These are phyloP conservation scores for Prunus mongolica DNA, from an alignment of 306 rosid species.

Conservation along the genomic window DNA sequence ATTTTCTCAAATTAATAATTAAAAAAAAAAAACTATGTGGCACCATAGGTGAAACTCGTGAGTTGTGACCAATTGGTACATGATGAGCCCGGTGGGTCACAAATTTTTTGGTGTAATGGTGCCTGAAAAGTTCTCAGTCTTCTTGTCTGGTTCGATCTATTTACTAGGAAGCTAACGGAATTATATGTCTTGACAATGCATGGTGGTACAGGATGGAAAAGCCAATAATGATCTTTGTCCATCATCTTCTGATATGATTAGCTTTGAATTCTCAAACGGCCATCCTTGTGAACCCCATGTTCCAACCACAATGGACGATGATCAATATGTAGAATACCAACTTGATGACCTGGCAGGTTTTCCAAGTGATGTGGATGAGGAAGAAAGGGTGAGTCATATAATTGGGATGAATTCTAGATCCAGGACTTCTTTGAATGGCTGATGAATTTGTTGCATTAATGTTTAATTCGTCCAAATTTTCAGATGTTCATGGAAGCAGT, in stretches of 20 bases:
- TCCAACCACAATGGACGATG: constrained; percentile 61
- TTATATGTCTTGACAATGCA: background rate
- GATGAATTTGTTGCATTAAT: background rate
- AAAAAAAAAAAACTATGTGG: background rate
- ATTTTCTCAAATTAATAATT: background rate
- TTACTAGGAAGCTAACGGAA: background rate
- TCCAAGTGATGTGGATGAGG: constrained; percentile 64
- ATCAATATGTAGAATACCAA: constrained; percentile 75
- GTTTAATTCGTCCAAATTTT: constrained; percentile 13
- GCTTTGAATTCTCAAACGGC: constrained; percentile 79
- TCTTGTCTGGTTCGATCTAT: background rate
- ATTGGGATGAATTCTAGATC: background rate
- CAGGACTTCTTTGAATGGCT: constrained; percentile 4
- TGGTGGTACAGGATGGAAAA: constrained; percentile 55
- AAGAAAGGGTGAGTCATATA: constrained; percentile 68
- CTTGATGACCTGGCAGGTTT: constrained; percentile 75
- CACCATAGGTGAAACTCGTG: background rate
- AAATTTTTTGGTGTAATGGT: background rate
- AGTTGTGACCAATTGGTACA: background rate
- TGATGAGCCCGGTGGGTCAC: background rate
- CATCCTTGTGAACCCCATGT: constrained; percentile 55
- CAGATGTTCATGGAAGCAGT: constrained; percentile 91
- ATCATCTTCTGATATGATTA: constrained; percentile 84
- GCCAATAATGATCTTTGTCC: constrained; percentile 39
- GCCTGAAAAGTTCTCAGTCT: background rate